Base-by-base conservation (phyloP, 495 filamentous ascomycete genomes). In the Sporormia fimetaria region DNA sequence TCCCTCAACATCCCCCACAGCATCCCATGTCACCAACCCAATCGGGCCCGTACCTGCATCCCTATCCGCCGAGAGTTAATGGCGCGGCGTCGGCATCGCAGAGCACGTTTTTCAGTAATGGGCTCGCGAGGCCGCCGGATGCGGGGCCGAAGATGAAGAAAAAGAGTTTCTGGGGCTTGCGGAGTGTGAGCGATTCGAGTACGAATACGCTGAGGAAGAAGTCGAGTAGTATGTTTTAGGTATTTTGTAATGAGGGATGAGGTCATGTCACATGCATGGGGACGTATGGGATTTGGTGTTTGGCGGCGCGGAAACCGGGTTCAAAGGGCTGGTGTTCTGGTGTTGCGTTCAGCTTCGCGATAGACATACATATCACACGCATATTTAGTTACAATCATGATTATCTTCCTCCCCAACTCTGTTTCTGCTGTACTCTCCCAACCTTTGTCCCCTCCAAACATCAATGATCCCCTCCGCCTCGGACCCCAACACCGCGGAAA, bases 131-230 rank as follows among this genome's bases (percentile, higher is more conserved):
- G 16, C 45, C n/a, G n/a, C n/a, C 49, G 14, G 31, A 38, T 7
- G 38, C 14, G 2, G 36, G 46, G 11, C 28, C 20, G 22, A 42
- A 42, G 43, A 52, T 35, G 43, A 36, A 43, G 42, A 63, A 63
- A 51, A 61, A 55, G 51, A 60, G 57, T 34, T 62, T 63, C 33
- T 63, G 57, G 51, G 56, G 55, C 3, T 38, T 63, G 41, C 55
- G 61, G 42, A 50, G 37, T 23, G 29, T 29, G n/a, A 52, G 51
- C 14, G 47, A 51, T 11, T 15, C 25, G 12, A 47, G 23, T 11
- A 5, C 38, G 14, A 51, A 34, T 25, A 49, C 35, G 2, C 30
- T 55, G 21, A 12, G 25, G 8, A 57, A 57, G 38, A 57, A 57
- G 33, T 38, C 45, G 40, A 57, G 55, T 31, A 57, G 55, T 31